Percentiles rank a stretch among this genome's conserved stretches.
Evolutionary conservation across 345 rosid species (phyloP).

Genomic region (Arabidopsis suecica): DNA sequence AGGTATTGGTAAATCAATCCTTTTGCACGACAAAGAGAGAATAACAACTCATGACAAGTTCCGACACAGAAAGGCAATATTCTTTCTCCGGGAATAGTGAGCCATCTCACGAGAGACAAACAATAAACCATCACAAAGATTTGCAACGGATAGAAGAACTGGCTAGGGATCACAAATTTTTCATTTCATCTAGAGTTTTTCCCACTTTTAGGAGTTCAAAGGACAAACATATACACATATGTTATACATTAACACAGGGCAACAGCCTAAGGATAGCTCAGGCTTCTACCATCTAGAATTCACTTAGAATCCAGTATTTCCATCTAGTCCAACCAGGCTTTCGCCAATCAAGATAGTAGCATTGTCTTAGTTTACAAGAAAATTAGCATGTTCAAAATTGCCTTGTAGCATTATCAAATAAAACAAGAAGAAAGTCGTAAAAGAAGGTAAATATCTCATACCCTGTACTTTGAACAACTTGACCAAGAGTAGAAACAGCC

Average conservation of each 20-base stretch:
- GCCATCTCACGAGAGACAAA: conserved; percentile 18
- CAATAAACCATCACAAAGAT: conserved; percentile 29
- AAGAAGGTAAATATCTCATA: conserved; percentile 46
- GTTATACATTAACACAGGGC: conserved; percentile 1
- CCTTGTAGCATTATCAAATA: conserved; percentile 19
- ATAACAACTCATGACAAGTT: conserved; percentile 16
- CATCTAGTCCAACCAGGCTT: conserved; percentile 32
- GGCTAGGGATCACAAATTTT: conserved; percentile 1
- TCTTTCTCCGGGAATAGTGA: conserved; percentile 5
- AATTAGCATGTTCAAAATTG: conserved; percentile 19
- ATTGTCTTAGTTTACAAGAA: conserved; percentile 25
- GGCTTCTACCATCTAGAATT: background rate
- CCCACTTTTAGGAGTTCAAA: conserved; percentile 11
- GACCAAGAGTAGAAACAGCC: conserved; percentile 98
- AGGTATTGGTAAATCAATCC: conserved; percentile 16
- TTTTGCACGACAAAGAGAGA: conserved; percentile 16
- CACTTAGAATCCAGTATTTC: conserved; percentile 21
- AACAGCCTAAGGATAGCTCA: conserved; percentile 27
- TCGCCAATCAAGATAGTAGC: conserved; percentile 26
- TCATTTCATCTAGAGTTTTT: conserved; percentile 15
- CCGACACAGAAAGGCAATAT: conserved; percentile 24
- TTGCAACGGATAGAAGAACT: conserved; percentile 12
- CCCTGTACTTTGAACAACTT: conserved; percentile 99
- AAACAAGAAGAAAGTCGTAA: conserved; percentile 9
- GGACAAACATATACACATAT: conserved; percentile 7